Percentiles rank a stretch among this genome's conserved stretches.
Evolutionary conservation across 2,329 filamentous ascomycete species (phyloP).

Genomic region (Fusarium begoniae): DNA sequence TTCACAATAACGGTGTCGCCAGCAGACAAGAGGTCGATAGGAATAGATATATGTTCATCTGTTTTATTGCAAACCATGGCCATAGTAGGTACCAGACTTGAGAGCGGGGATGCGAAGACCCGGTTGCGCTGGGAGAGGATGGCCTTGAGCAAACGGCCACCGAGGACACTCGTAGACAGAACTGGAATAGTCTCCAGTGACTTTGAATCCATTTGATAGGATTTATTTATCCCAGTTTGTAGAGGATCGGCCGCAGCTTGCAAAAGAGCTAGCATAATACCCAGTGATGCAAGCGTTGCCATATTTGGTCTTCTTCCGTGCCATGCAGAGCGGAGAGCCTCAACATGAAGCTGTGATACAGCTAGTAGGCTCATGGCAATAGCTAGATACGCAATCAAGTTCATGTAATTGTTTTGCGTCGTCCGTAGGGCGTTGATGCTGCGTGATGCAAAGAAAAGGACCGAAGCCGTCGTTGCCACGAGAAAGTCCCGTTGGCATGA

Average conservation of each 20-base stretch:
- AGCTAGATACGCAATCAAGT: rapidly evolving
- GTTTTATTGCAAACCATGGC: rapidly evolving
- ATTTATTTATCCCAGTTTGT: rapidly evolving
- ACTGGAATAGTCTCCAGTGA: background rate
- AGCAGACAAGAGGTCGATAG: background rate
- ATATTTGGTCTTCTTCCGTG: background rate
- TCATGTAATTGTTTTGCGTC: background rate
- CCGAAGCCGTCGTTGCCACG: background rate
- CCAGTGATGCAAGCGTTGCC: background rate
- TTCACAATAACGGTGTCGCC: background rate
- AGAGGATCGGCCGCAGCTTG: background rate
- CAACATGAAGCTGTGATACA: rapidly evolving
- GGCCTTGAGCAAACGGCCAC: background rate
- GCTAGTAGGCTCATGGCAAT: background rate
- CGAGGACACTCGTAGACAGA: background rate
- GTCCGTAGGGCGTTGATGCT: background rate
- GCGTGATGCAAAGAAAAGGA: background rate
- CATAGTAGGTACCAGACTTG: background rate
- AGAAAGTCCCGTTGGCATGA: background rate
- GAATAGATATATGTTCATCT: rapidly evolving
- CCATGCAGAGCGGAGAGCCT: background rate
- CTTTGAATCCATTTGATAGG: rapidly evolving
- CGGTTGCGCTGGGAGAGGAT: background rate
- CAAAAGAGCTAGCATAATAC: rapidly evolving
- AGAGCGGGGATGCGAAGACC: background rate